Conservation (phyloP, 2,329 filamentous ascomycete species). For the Fusarium citri region DNA sequence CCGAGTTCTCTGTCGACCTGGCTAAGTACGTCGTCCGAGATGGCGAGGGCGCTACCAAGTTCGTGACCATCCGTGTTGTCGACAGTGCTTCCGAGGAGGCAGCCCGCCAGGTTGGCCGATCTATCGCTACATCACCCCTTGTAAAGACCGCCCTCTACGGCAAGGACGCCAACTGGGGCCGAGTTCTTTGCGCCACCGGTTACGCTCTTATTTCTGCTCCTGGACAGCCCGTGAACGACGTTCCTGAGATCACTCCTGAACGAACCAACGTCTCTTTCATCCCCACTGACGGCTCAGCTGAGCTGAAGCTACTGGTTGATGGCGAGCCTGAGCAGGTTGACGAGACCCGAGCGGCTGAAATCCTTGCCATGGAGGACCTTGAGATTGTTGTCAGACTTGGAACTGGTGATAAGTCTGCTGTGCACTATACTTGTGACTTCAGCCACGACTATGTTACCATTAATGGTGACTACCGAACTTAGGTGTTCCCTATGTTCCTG, state of each 20-base stretch:
- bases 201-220: conserved; percentile 76
- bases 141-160: conserved; percentile 98
- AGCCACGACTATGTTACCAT: conserved; percentile 83
- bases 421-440: conserved; percentile 89
- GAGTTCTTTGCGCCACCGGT: conserved; percentile 93
- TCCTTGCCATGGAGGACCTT: conserved; percentile 80
- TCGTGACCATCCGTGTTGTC: conserved; percentile 89
- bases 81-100: conserved; percentile 76
- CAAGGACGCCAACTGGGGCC: conserved; percentile 98
- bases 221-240: conserved; percentile 66
- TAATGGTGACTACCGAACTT: conserved; percentile 76
- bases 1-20: conserved; percentile 82
- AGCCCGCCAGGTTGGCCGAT: conserved; percentile 83
- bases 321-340: conserved; percentile 85
- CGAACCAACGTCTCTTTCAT: conserved; percentile 83
- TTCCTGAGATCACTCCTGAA: conserved; percentile 73
- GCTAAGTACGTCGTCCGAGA: conserved; percentile 95
- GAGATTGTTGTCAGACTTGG: conserved; percentile 82
- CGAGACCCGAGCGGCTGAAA: conserved; percentile 80
- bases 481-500: conserved; percentile 4
- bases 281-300: conserved; percentile 78
- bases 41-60: conserved; percentile 97
- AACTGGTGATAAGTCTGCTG: conserved; percentile 74
- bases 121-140: conserved; percentile 90
- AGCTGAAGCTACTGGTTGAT: conserved; percentile 80